Evolutionary conservation across 1,284 basidiomycete genomes (phyloP), one percentile per base, ranked within the genome.

Genomic region (Polyporus tsugae): DNA sequence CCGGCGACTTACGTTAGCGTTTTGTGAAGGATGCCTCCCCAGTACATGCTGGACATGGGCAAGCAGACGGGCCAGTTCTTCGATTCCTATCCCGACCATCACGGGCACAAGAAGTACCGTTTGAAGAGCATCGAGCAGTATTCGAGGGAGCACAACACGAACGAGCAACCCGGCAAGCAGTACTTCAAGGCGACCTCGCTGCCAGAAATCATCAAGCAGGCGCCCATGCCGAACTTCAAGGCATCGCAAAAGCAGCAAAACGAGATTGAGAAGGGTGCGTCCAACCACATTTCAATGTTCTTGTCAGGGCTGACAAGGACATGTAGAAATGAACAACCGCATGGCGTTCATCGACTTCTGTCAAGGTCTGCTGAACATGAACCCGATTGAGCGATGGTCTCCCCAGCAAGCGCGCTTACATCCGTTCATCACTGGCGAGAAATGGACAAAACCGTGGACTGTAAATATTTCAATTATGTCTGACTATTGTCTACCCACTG

Each of bases 281-380:
- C 42, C 22, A 36, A 11, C 49, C 36, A 46, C 70, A 55, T 46
- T 68, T 60, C 46, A 64, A 62, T n/a, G 53, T 42, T 68, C 42
- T 63, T 60, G 55, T 38, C 29, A 62, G 36, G 61, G 33, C 65
- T 66, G 61, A 64, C 44, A 71, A 58, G 72, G 49, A 9, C 68
- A 15, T 64, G 59, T 77, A 97, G 97, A 99, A 82, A 90, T 97
- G 86, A 93, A 95, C 75, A 96, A 96, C 76, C 89, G 97, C 60
- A 89, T 94, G 67, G 93, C 96, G 19, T 99, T 99, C 81, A 95
- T 98, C 81, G 97, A 99, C 83, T 99, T 99, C 82, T 97, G 97
- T 70, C 91, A 95, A 77, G 97, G 97, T 22, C 84, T 99, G 49
- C 85, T 99, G 68, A 94, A 98, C 79, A 85, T 99, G 83, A 96